Base-by-base conservation (phyloP, 805 yeast species). In the Candida montana region DNA sequence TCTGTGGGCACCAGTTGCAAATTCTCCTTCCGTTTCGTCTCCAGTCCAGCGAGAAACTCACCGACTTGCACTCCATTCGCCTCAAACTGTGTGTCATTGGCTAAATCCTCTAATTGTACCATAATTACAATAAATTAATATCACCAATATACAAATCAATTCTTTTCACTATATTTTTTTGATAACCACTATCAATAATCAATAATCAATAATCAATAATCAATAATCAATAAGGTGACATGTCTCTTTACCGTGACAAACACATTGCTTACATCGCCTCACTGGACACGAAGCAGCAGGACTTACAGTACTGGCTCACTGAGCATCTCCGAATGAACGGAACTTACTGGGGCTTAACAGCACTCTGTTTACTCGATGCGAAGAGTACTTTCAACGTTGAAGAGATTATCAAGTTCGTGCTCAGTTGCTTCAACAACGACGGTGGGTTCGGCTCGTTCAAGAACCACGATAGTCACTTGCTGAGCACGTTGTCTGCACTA, bases 401-500 rank as follows among this genome's bases (percentile, higher is more conserved):
- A 1, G 85, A 82, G 7, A 77, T 91, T 12, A 61, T 85, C 2
- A 62, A 68, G n/a, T 93, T 81, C 58, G 85, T 91, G 4, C 41
- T 76, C 52, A 64, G 71, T 12, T 91, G 98, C 57, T 79, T 33
- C 15, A 42, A 75, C 46, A 54, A 57, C 16, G 56, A 64, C 16
- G 95, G 95, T 16, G 96, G 96, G 1, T 93, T 90, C 68, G 95
- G 91, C 0, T 83, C 98, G 1, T 85, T 81, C 46, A 95, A 95
- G 0, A 67, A 74, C 12, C 98, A 93, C 55, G 99, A 93, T 59
- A 81, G 93, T 0, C 98, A 93, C 60, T 57, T 91, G 5, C 67
- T 87, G 20, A 77, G 88, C 7, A 93, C 99, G 0, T 64, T 91
- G 13, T 87, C 95, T 0, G 99, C 89, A 0, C 59, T 93, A 3